Evolutionary conservation across 352 stramenopile genomes (phyloP).

Genomic region (Phytophthora pisi): DNA sequence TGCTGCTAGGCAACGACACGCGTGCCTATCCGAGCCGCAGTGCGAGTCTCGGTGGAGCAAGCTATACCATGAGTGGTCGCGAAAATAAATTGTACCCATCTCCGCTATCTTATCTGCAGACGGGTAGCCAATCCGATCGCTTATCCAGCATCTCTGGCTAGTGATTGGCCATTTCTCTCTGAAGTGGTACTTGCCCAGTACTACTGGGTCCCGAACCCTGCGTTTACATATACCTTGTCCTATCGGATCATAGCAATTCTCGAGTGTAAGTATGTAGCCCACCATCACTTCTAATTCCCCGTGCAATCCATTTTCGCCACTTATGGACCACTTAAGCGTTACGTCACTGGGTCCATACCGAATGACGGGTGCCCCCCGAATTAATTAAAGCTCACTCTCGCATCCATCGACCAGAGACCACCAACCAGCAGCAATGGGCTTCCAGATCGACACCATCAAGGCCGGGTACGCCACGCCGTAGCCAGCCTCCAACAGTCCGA

Average conservation of each 20-base stretch:
- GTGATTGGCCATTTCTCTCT: constrained; percentile 6
- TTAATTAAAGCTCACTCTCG: constrained; percentile 8
- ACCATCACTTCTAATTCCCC: too few relatives aligned
- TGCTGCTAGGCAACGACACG: neutral
- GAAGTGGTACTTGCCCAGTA: too few relatives aligned
- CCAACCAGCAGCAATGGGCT: constrained; percentile 36
- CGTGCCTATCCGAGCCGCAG: neutral
- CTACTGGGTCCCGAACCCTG: neutral
- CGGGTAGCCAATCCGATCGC: neutral
- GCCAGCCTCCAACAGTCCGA: neutral
- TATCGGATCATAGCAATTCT: too few relatives aligned
- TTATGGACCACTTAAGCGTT: constrained; percentile 10
- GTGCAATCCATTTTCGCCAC: neutral
- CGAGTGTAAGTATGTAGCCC: too few relatives aligned
- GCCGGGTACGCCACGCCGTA: constrained; percentile 39
- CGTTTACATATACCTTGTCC: too few relatives aligned
- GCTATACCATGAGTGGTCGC: constrained; percentile 3
- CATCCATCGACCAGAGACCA: constrained; percentile 16
- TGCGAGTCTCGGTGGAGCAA: constrained; percentile 6
- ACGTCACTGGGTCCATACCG: neutral
- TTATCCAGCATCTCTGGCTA: neutral
- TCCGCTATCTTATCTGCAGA: constrained; percentile 23
- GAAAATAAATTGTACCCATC: constrained; percentile 12
- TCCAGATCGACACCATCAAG: constrained; percentile 84
- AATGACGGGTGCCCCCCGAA: neutral